Conservation (phyloP, 176 grass and related monocot species). For the Lolium rigidum region DNA sequence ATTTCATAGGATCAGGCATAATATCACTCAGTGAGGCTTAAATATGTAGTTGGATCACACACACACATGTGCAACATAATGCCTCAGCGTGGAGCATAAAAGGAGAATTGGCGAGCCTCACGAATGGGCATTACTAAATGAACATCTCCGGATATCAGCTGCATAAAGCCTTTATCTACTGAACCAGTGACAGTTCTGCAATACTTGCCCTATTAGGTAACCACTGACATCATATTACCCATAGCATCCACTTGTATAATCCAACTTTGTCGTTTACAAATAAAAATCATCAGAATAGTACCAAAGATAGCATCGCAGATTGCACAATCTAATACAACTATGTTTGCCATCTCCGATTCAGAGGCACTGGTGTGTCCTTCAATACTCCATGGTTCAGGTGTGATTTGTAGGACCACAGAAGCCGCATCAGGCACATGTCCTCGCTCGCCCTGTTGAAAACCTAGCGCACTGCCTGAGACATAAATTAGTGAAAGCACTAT, state of each 20-base stretch:
- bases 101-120: slow-evolving; percentile 77
- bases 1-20: neutral
- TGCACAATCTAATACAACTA: neutral
- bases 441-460: slow-evolving; percentile 71
- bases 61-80: slow-evolving; percentile 5
- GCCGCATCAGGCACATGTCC: slow-evolving; percentile 61
- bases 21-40: neutral
- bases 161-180: slow-evolving; percentile 76
- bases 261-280: slow-evolving; percentile 50
- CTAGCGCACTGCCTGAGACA: slow-evolving; percentile 30
- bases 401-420: slow-evolving; percentile 71
- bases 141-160: slow-evolving; percentile 83
- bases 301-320: neutral
- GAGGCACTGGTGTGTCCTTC: slow-evolving; percentile 8
- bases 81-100: slow-evolving; percentile 64
- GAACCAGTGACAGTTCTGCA: slow-evolving; percentile 68
- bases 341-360: neutral
- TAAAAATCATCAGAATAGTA: neutral
- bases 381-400: slow-evolving; percentile 41
- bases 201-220: slow-evolving; percentile 72
- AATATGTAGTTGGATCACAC: neutral
- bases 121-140: slow-evolving; percentile 81
- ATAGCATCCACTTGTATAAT: slow-evolving; percentile 75
- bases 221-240: slow-evolving; percentile 80
- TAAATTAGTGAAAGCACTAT: neutral